phyloP scores from a whole-genome alignment of 2,329 filamentous ascomycete genomes.

The Ceratocystis variospora region DNA sequence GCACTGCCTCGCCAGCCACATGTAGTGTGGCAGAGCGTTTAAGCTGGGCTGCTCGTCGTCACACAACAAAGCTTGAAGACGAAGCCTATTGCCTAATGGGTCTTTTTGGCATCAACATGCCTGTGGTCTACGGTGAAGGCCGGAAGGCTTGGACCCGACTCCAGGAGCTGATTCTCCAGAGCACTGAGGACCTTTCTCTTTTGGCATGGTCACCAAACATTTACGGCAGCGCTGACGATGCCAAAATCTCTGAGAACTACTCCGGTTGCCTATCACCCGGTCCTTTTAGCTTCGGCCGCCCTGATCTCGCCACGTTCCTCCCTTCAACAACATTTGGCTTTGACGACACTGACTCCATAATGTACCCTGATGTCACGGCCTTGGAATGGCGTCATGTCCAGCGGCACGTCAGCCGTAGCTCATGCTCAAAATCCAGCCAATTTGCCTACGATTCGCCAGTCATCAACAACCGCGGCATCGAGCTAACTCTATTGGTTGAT shows the following conservation, averaged over 20 bases:
- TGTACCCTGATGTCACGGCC: slow-evolving; percentile 19
- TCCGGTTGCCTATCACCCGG: slow-evolving; percentile 17
- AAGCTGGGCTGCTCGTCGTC: slow-evolving; percentile 23
- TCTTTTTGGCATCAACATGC: slow-evolving; percentile 25
- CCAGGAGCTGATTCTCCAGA: slow-evolving; percentile 27
- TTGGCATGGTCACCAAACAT: slow-evolving; percentile 23
- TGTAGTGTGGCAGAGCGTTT: slow-evolving; percentile 22
- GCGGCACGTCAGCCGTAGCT: slow-evolving; percentile 17
- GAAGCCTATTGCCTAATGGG: slow-evolving; percentile 25
- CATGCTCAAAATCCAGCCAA: slow-evolving; percentile 15
- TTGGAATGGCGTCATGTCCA: slow-evolving; percentile 18
- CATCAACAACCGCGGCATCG: slow-evolving; percentile 19
- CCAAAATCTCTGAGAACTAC: background rate
- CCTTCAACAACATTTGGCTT: slow-evolving; percentile 20
- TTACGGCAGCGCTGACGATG: background rate
- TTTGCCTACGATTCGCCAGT: slow-evolving; percentile 18
- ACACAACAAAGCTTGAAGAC: slow-evolving; percentile 24
- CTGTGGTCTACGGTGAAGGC: slow-evolving; percentile 25
- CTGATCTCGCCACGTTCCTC: slow-evolving; percentile 18
- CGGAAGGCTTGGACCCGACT: slow-evolving; percentile 26
- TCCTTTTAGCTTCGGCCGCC: slow-evolving; percentile 16
- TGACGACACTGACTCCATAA: slow-evolving; percentile 20
- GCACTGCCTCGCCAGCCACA: slow-evolving; percentile 1
- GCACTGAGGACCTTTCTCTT: slow-evolving; percentile 27
- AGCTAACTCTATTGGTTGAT: slow-evolving; percentile 19